Evolutionary conservation across 305 asterid genomes (phyloP).

Genomic region (Solanum hybrid): DNA sequence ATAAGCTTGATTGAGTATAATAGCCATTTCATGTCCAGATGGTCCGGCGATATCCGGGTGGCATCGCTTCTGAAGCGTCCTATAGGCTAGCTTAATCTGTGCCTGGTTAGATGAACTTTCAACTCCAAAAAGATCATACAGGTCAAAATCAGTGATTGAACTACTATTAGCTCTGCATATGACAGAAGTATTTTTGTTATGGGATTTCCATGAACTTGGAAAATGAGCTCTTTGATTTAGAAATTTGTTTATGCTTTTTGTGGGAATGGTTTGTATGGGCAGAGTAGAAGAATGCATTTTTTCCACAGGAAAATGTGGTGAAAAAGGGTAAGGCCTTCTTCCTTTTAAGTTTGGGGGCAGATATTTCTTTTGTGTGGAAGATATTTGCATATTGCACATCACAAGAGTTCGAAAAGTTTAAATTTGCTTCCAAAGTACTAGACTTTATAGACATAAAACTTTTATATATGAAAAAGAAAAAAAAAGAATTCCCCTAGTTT

Average conservation of each 20-base stretch:
- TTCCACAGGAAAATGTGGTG: neutral
- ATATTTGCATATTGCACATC: conserved; percentile 1
- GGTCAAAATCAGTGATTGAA: conserved; percentile 55
- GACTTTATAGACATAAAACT: neutral
- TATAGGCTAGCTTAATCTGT: conserved; percentile 62
- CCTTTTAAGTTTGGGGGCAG: neutral
- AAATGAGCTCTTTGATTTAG: conserved; percentile 4
- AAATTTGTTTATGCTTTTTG: conserved; percentile 1
- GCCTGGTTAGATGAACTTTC: conserved; percentile 48
- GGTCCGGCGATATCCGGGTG: conserved; percentile 93
- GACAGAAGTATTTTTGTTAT: neutral
- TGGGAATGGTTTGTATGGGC: neutral
- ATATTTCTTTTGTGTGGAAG: neutral
- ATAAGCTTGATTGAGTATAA: conserved; percentile 75
- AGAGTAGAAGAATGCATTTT: conserved; percentile 27
- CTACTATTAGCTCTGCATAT: conserved; percentile 29
- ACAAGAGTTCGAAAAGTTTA: neutral
- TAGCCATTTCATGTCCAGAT: conserved; percentile 87
- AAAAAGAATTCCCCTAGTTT: neutral
- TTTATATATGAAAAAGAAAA: neutral
- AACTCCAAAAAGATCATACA: conserved; percentile 77
- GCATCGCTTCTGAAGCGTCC: conserved; percentile 77
- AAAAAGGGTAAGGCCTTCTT: neutral
- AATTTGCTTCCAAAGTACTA: neutral
- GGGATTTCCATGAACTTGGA: conserved; percentile 2